Evolutionary conservation across 805 yeast species (phyloP), one percentile per base, ranked within the genome.

Genomic region (Starmera dryadoides): DNA sequence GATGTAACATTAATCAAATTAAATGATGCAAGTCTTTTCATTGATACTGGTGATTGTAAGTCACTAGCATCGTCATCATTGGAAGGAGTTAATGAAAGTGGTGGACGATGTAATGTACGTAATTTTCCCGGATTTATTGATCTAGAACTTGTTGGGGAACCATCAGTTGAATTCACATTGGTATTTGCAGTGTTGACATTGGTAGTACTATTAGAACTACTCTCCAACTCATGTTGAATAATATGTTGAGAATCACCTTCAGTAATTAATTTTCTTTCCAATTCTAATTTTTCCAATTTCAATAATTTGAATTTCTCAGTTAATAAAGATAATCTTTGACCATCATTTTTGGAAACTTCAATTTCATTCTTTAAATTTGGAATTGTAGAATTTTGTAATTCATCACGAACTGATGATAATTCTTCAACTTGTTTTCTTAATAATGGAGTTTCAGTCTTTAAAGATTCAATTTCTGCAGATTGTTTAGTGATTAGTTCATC

Each of bases 401-500:
- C 65, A 8, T 65, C 59, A 40, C 71, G 69, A 31, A 69, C 71
- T 32, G 50, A 52, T 32, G 60, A 52, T 20, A 73, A 45, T 30
- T 62, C 64, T 32, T 66, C 64, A 40, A 73, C 52, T 41, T 69
- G 66, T 11, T 57, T 57, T 37, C 63, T 50, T 29, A 76, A 46
- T 16, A 57, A 61, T 4, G 59, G 54, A 26, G 65, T 63, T 38
- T 68, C 68, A 16, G 42, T 39, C 33, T 56, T 52, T 16, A 64
- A 50, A 29, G 69, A 63, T 4, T 64, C 68, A 17, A 77, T 53
- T 40, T 69, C 73, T 5, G 75, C 71, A 40, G 66, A 63, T 25
- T 70, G 60, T 41, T 74, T 71, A 34, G 65, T 65, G 4, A 75
- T 58, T 38, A 59, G 36, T 38, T 77, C 79, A 25, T 73, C 74